These are phyloP conservation scores for Exophiala mesophila DNA, from an alignment of 2,329 filamentous ascomycete species.

Conservation along the genomic window DNA sequence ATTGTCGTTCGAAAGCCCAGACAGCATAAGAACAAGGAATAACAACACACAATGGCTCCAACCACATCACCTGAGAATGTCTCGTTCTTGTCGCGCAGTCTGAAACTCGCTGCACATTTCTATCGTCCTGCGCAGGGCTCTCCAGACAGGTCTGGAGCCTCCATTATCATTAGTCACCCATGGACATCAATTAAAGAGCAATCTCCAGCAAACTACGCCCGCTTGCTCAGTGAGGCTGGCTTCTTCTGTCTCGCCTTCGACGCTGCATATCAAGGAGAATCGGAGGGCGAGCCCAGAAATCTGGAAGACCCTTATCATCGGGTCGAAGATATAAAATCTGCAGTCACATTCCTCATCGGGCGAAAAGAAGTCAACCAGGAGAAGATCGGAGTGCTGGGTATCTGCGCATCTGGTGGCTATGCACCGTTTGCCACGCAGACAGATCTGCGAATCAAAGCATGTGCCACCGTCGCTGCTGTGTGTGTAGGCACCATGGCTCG, in stretches of 20 bases:
- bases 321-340: constrained; percentile 35
- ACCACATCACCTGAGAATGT: constrained; percentile 6
- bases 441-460: constrained; percentile 37
- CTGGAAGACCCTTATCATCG: constrained; percentile 38
- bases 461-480: constrained; percentile 32
- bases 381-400: constrained; percentile 37
- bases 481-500: constrained; percentile 32
- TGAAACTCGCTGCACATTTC: constrained; percentile 10
- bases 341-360: constrained; percentile 32
- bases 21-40: not conserved
- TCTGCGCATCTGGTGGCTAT: constrained; percentile 38
- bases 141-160: constrained; percentile 19
- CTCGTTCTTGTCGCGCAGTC: constrained; percentile 14
- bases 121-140: constrained; percentile 4
- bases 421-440: constrained; percentile 33
- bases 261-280: constrained; percentile 37
- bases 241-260: constrained; percentile 37
- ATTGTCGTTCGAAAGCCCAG: not conserved
- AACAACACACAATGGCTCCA: not conserved
- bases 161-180: constrained; percentile 33
- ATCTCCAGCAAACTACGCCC: constrained; percentile 33
- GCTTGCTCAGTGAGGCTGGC: constrained; percentile 29
- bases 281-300: constrained; percentile 34
- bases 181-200: constrained; percentile 37
- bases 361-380: constrained; percentile 29